Evolutionary conservation across 2,329 filamentous ascomycete genomes (phyloP).

Genomic region (Botryotinia calthae): DNA sequence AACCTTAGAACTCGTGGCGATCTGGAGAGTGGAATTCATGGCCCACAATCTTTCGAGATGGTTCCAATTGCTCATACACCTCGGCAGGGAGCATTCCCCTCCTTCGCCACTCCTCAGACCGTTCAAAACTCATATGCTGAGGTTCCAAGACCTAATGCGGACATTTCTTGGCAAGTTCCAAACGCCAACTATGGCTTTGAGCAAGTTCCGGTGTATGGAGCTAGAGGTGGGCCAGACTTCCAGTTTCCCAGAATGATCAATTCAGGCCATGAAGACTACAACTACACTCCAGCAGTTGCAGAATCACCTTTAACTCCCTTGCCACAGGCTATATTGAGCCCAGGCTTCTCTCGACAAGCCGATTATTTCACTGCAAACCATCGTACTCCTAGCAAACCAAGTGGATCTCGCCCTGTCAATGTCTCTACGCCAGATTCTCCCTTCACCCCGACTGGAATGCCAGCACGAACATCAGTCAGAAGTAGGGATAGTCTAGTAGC

Average conservation of each 20-base stretch:
- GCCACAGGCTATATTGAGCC: background rate
- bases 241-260: background rate
- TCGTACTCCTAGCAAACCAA: background rate
- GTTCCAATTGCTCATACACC: background rate
- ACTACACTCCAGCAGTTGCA: background rate
- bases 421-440: background rate
- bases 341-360: background rate
- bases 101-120: background rate
- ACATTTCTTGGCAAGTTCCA: background rate
- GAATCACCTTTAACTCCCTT: background rate
- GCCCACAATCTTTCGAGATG: constrained; percentile 4
- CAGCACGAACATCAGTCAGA: background rate
- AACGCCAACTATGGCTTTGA: background rate
- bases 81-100: background rate
- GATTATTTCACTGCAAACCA: background rate
- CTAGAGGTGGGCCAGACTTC: background rate
- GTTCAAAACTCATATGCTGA: background rate
- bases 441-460: background rate
- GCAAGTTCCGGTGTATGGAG: background rate
- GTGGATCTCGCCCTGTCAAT: background rate
- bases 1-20: background rate
- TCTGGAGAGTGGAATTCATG: background rate
- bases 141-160: background rate
- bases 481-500: constrained; percentile 2
- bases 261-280: background rate